phyloP scores from a whole-genome alignment of 257 asterid species.

The Leptodermis oblonga region DNA sequence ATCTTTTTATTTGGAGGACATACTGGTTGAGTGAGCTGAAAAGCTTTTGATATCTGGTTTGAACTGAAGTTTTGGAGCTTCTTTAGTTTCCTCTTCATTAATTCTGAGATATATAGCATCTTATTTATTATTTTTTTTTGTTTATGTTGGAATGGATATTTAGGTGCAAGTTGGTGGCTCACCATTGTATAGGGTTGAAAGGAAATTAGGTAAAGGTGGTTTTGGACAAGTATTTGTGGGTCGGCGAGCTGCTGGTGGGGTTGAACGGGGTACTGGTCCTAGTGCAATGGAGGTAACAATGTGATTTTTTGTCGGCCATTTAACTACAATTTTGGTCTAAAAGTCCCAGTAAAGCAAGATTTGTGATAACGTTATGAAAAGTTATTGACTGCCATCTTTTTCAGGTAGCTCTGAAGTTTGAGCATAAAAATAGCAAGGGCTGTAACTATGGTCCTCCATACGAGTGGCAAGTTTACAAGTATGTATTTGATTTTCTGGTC shows the following conservation, averaged over 20 bases:
- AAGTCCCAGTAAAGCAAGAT: background rate
- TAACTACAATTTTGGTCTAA: background rate
- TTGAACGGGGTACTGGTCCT: slow-evolving; percentile 27
- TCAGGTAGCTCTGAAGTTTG: slow-evolving; percentile 48
- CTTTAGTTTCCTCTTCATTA: background rate
- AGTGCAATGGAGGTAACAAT: slow-evolving; percentile 34
- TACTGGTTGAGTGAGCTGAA: background rate
- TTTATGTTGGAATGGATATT: slow-evolving; percentile 8
- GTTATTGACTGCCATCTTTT: background rate
- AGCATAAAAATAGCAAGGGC: slow-evolving; percentile 49
- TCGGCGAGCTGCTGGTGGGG: slow-evolving; percentile 33
- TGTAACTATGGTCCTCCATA: slow-evolving; percentile 48
- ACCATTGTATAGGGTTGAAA: slow-evolving; percentile 39
- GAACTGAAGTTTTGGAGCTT: background rate
- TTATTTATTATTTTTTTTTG: background rate
- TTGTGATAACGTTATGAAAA: background rate
- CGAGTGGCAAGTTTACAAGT: slow-evolving; percentile 52
- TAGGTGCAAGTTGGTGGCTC: slow-evolving; percentile 51
- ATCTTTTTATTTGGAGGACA: background rate
- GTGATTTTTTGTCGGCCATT: background rate
- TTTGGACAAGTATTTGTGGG: slow-evolving; percentile 50
- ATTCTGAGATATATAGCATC: background rate
- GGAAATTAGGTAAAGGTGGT: slow-evolving; percentile 49
- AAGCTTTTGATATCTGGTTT: background rate
- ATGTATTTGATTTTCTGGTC: slow-evolving; percentile 14